Percentiles rank a stretch among this genome's conserved stretches.
phyloP scores from a whole-genome alignment of 2,329 filamentous ascomycete species.

The Aspergillus tanneri region DNA sequence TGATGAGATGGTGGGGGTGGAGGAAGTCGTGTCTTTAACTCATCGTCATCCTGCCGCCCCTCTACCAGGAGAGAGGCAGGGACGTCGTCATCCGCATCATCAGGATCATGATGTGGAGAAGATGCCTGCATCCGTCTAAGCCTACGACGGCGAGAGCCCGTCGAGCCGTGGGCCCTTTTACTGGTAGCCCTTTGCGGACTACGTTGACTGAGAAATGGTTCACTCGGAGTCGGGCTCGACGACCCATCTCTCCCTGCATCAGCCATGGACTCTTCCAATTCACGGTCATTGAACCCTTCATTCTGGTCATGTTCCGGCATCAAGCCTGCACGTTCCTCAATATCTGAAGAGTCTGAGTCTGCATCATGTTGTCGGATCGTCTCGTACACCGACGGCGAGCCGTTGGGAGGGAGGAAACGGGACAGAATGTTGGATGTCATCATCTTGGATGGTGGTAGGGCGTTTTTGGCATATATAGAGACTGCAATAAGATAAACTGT shows the following conservation, averaged over 20 bases:
- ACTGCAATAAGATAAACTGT: constrained; percentile 8
- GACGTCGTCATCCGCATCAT: constrained; percentile 62
- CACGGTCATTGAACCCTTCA: constrained; percentile 55
- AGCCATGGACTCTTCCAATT: constrained; percentile 57
- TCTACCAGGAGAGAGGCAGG: constrained; percentile 63
- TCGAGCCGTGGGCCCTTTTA: constrained; percentile 15
- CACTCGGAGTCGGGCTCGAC: constrained; percentile 46
- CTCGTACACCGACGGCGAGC: constrained; percentile 51
- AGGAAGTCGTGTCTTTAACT: constrained; percentile 40
- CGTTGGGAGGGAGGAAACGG: constrained; percentile 49
- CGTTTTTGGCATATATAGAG: not conserved
- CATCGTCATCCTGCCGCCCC: constrained; percentile 43
- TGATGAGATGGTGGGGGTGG: constrained; percentile 33
- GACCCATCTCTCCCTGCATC: constrained; percentile 52
- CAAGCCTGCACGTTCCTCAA: constrained; percentile 49
- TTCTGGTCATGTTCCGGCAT: constrained; percentile 50
- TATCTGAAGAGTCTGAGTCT: constrained; percentile 46
- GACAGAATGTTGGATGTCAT: constrained; percentile 46
- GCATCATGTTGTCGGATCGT: constrained; percentile 48
- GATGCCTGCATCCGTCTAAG: constrained; percentile 31
- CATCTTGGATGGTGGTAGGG: constrained; percentile 28
- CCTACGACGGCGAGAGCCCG: constrained; percentile 27
- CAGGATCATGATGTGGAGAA: constrained; percentile 38
- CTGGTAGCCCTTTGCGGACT: constrained; percentile 25
- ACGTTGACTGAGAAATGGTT: constrained; percentile 37